Conservation (phyloP, 768 basidiomycete genomes). For the Mycena indigotica region DNA sequence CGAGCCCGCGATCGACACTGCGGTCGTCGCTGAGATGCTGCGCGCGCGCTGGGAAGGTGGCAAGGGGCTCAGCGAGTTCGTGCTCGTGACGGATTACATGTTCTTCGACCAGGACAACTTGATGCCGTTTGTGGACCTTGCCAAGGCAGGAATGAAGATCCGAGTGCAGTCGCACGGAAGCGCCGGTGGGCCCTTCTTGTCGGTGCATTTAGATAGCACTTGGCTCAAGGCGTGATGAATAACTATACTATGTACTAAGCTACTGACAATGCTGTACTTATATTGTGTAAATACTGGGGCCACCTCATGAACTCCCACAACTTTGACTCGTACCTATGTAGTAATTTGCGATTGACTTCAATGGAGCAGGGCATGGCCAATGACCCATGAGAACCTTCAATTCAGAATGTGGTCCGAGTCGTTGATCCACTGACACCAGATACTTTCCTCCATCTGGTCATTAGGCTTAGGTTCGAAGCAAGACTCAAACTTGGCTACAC, state of each 20-base stretch:
- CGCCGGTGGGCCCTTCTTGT: slow-evolving; percentile 16
- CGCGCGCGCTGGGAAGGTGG: slow-evolving; percentile 5
- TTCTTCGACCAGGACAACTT: background rate
- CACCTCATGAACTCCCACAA: no score
- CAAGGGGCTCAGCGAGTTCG: slow-evolving; percentile 2
- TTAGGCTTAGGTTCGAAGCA: no score
- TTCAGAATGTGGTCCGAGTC: no score
- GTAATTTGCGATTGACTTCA: no score
- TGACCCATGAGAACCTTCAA: no score
- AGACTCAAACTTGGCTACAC: no score
- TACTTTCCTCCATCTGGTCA: no score
- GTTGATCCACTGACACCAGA: no score
- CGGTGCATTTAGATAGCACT: slow-evolving; percentile 9
- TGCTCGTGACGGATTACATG: slow-evolving; percentile 11
- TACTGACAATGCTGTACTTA: background rate
- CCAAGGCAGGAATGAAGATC: slow-evolving; percentile 14
- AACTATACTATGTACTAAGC: background rate
- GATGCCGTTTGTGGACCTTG: slow-evolving; percentile 1
- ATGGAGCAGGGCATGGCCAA: no score
- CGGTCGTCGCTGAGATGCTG: slow-evolving; percentile 10
- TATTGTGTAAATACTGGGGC: no score
- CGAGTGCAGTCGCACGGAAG: slow-evolving; percentile 11
- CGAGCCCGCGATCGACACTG: slow-evolving; percentile 10
- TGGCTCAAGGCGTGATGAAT: background rate
- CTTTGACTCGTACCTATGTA: no score